phyloP scores from a whole-genome alignment of 805 yeast species.

The Kodamaea neixiangensis region DNA sequence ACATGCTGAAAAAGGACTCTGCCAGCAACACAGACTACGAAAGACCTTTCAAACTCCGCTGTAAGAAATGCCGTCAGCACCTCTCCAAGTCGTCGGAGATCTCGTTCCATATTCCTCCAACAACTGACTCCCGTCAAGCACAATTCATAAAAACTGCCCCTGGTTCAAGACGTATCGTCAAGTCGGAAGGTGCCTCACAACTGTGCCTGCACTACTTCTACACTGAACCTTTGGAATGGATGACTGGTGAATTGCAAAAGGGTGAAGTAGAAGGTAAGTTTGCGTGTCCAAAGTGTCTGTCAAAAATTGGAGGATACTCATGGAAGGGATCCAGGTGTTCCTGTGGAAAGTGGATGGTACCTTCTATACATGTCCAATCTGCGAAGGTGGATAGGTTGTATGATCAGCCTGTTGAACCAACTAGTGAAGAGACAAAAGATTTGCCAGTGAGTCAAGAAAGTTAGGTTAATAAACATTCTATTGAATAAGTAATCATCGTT shows the following conservation, averaged over 20 bases:
- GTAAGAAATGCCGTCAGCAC: slow-evolving; percentile 77
- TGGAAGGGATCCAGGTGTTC: slow-evolving; percentile 96
- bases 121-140: slow-evolving; percentile 61
- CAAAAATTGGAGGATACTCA: slow-evolving; percentile 86
- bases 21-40: slow-evolving; percentile 14
- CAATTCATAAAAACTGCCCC: slow-evolving; percentile 66
- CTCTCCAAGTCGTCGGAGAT: slow-evolving; percentile 66
- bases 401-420: neutral
- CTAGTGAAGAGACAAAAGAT: neutral
- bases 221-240: slow-evolving; percentile 86
- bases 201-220: slow-evolving; percentile 82
- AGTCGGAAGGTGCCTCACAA: slow-evolving; percentile 55
- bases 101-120: slow-evolving; percentile 68
- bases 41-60: slow-evolving; percentile 49
- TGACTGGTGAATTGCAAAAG: slow-evolving; percentile 73
- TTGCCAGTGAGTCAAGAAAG: neutral
- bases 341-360: slow-evolving; percentile 95
- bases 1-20: neutral
- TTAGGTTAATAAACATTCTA: too few species aligned
- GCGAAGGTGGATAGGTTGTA: slow-evolving; percentile 68
- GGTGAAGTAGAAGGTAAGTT: slow-evolving; percentile 87
- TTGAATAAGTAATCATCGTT: too few species aligned
- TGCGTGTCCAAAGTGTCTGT: slow-evolving; percentile 76
- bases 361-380: slow-evolving; percentile 79
- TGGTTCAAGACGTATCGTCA: slow-evolving; percentile 59